Evolutionary conservation across 2,329 filamentous ascomycete species (phyloP).

Genomic region (Arthroderma sp.): DNA sequence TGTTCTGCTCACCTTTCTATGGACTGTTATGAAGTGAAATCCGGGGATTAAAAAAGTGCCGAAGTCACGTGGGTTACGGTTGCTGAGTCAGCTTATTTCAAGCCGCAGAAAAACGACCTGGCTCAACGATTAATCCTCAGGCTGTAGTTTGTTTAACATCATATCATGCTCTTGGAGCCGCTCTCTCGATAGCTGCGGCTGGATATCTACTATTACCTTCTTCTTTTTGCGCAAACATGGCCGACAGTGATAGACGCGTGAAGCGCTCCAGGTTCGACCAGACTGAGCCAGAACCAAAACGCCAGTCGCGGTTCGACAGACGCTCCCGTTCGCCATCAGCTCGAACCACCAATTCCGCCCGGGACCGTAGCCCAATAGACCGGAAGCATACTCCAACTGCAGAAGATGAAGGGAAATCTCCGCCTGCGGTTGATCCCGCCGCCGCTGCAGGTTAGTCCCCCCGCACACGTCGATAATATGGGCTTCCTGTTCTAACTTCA

Average conservation of each 20-base stretch:
- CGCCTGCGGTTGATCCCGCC: slow-evolving; percentile 51
- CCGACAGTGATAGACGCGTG: slow-evolving; percentile 59
- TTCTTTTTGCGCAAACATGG: slow-evolving; percentile 39
- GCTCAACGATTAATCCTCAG: no score
- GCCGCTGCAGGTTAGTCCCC: slow-evolving; percentile 56
- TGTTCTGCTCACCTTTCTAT: no score
- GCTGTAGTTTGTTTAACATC: no score
- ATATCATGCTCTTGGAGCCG: no score
- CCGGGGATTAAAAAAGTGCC: no score
- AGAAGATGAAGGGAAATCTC: slow-evolving; percentile 24
- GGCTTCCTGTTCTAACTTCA: slow-evolving; percentile 7
- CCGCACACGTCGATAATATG: slow-evolving; percentile 1
- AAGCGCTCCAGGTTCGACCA: slow-evolving; percentile 94
- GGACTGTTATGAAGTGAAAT: no score
- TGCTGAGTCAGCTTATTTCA: no score
- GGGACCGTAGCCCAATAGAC: slow-evolving; percentile 69
- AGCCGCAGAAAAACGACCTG: no score
- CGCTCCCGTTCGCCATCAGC: slow-evolving; percentile 71
- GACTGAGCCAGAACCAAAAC: slow-evolving; percentile 66
- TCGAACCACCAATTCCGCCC: slow-evolving; percentile 52
- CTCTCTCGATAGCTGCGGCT: no score
- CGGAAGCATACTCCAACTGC: slow-evolving; percentile 38
- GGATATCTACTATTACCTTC: no score
- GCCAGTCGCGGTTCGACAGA: slow-evolving; percentile 73
- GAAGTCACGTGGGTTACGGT: no score